Percentiles rank a stretch among this genome's conserved stretches.
phyloP scores from a whole-genome alignment of 2,329 filamentous ascomycete genomes.

The Exutisphaerella laricina region DNA sequence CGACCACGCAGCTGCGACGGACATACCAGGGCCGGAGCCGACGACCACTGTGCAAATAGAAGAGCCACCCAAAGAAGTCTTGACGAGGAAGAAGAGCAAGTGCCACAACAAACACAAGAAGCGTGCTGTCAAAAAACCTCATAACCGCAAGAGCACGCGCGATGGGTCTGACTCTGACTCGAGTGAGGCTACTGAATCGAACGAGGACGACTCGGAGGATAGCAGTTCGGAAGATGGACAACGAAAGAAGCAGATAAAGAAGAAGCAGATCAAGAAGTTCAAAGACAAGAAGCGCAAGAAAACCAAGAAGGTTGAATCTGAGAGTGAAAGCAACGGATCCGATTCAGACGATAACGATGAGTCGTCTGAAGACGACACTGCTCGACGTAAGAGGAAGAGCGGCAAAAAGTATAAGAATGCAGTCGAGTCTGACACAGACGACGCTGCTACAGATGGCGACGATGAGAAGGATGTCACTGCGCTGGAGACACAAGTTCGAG shows the following conservation, averaged over 20 bases:
- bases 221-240: conserved; percentile 23
- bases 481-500: conserved; percentile 18
- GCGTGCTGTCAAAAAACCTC: conserved; percentile 17
- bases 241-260: conserved; percentile 22
- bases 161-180: conserved; percentile 20
- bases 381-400: conserved; percentile 21
- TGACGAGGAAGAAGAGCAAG: conserved; percentile 22
- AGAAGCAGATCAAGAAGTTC: conserved; percentile 21
- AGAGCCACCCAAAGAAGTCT: conserved; percentile 12
- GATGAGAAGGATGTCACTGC: conserved; percentile 14
- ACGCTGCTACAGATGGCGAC: conserved; percentile 15
- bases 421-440: conserved; percentile 13
- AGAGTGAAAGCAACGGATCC: conserved; percentile 13
- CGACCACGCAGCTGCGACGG: conserved; percentile 17
- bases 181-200: conserved; percentile 6
- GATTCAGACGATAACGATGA: conserved; percentile 18
- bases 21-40: conserved; percentile 14
- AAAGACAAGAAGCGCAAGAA: conserved; percentile 20
- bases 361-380: conserved; percentile 20
- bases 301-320: conserved; percentile 20
- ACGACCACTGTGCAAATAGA: conserved; percentile 8
- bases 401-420: conserved; percentile 18
- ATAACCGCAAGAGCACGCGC: conserved; percentile 16
- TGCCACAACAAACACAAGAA: conserved; percentile 25
- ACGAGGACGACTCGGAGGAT: conserved; percentile 18